These are phyloP conservation scores for Arthrobotrys entomopaga DNA, from an alignment of 2,329 filamentous ascomycete species.

Conservation along the genomic window DNA sequence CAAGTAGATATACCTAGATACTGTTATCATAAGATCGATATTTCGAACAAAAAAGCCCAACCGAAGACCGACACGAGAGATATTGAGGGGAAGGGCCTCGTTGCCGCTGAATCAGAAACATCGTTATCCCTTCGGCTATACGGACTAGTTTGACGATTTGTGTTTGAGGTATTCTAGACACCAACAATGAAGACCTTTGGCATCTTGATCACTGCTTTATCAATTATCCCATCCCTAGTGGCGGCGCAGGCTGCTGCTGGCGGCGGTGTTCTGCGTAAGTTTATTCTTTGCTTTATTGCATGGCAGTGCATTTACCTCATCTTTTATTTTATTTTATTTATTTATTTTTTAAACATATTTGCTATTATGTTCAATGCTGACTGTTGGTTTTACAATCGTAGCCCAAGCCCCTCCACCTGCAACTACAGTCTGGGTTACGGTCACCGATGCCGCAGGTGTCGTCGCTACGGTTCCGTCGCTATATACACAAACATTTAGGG, in stretches of 20 bases:
- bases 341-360: background rate
- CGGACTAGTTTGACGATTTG: conserved; percentile 1
- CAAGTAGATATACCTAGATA: background rate
- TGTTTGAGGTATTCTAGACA: background rate
- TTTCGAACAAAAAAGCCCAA: background rate
- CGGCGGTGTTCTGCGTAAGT: conserved; percentile 52
- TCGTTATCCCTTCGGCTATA: background rate
- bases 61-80: background rate
- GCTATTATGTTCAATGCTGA: background rate
- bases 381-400: background rate
- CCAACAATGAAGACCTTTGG: conserved; percentile 31
- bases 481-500: conserved; percentile 44
- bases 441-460: conserved; percentile 38
- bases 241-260: conserved; percentile 47
- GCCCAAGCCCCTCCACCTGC: conserved; percentile 25
- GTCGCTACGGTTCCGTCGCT: conserved; percentile 42
- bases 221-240: conserved; percentile 32
- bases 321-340: background rate
- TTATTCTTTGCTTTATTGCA: background rate
- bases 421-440: conserved; percentile 51
- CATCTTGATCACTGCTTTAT: conserved; percentile 16
- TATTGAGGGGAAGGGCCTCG: background rate
- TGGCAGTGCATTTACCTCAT: background rate
- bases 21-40: background rate
- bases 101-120: background rate